Evolutionary conservation across 2,329 filamentous ascomycete species (phyloP).

Genomic region (Pseudogymnoascus sp.): DNA sequence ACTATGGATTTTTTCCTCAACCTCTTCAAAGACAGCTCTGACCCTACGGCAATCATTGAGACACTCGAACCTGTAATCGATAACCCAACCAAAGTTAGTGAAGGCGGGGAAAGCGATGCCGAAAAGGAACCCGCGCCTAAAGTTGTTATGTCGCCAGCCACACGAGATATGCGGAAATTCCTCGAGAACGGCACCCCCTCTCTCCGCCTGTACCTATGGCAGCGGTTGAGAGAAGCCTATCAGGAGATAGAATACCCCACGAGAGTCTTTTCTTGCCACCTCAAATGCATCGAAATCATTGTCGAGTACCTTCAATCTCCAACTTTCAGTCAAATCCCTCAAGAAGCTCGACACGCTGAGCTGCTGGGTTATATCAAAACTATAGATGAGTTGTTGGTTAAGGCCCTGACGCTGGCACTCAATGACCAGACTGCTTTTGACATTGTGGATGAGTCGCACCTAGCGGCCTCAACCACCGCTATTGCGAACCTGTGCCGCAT

Average conservation of each 20-base stretch:
- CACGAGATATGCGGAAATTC: conserved; percentile 79
- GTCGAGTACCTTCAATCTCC: conserved; percentile 59
- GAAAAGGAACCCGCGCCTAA: conserved; percentile 10
- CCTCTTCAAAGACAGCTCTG: conserved; percentile 75
- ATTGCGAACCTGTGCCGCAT: conserved; percentile 66
- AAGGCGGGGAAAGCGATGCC: conserved; percentile 14
- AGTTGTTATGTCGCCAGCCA: conserved; percentile 30
- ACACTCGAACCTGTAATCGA: conserved; percentile 89
- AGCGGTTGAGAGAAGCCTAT: conserved; percentile 84
- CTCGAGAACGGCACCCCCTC: conserved; percentile 74
- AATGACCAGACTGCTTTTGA: conserved; percentile 69
- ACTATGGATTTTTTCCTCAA: conserved; percentile 95
- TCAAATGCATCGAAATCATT: conserved; percentile 81
- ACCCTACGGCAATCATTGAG: conserved; percentile 81
- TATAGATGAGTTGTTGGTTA: conserved; percentile 68
- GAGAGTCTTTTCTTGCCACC: conserved; percentile 79
- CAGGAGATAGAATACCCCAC: conserved; percentile 75
- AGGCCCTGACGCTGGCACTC: conserved; percentile 61
- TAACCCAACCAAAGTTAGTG: conserved; percentile 22
- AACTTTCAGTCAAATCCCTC: conserved; percentile 46
- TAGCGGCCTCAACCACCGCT: conserved; percentile 65
- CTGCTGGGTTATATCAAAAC: conserved; percentile 72
- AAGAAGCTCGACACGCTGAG: conserved; percentile 59
- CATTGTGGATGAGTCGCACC: conserved; percentile 72
- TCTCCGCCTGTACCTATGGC: conserved; percentile 81